Conservation (phyloP, 2,329 filamentous ascomycete genomes). For the Aspergillus cejpii region DNA sequence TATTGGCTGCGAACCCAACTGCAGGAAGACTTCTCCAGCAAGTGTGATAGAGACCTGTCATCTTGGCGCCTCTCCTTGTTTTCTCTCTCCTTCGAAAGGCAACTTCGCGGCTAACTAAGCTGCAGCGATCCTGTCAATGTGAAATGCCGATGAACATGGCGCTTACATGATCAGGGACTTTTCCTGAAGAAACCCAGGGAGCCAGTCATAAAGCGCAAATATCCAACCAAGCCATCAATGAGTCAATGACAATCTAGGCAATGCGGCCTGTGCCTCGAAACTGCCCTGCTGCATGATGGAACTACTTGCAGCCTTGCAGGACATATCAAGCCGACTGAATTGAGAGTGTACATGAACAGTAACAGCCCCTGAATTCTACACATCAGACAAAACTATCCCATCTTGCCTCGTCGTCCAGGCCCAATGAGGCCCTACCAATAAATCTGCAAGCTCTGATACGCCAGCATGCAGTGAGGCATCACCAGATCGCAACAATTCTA, state of each 20-base stretch:
- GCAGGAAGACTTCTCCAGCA: no score
- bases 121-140: no score
- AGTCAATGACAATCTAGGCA: not conserved
- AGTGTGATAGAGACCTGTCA: no score
- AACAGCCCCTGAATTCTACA: not conserved
- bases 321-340: no score
- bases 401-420: not conserved
- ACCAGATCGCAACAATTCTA: not conserved
- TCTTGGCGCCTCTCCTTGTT: no score
- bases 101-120: no score
- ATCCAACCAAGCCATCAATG: not conserved
- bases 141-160: no score
- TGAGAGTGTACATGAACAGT: no score
- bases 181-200: not conserved
- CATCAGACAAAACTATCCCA: not conserved
- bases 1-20: no score
- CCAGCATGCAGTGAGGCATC: not conserved
- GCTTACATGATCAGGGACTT: not conserved
- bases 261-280: not conserved
- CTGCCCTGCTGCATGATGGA: not conserved
- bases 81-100: no score
- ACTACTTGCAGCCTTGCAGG: not conserved
- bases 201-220: not conserved
- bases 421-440: not conserved
- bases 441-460: not conserved